Evolutionary conservation across 352 stramenopile genomes (phyloP).

Genomic region (Globisporangium okanoganense): DNA sequence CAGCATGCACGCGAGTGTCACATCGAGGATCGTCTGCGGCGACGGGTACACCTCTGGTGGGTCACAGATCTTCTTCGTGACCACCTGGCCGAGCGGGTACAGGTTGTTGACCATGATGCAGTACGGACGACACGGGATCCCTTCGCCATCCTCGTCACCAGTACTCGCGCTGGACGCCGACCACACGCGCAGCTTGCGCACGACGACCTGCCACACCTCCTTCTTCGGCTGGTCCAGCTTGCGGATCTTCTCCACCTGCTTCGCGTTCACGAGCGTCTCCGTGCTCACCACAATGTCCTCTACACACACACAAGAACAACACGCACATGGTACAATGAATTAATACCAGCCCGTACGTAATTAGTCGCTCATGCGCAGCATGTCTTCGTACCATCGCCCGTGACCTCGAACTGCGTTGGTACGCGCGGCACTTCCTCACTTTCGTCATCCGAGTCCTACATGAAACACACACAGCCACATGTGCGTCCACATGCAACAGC

Average conservation of each 20-base stretch:
- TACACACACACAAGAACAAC: constrained; percentile 11
- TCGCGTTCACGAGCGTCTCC: constrained; percentile 52
- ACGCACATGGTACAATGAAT: not conserved
- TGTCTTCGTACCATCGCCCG: constrained; percentile 60
- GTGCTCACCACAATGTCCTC: constrained; percentile 78
- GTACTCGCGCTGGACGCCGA: constrained; percentile 58
- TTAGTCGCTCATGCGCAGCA: not conserved
- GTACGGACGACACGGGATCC: constrained; percentile 76
- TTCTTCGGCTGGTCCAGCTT: constrained; percentile 74
- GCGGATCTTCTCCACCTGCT: constrained; percentile 64
- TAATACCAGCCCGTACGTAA: not conserved
- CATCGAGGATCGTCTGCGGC: constrained; percentile 54
- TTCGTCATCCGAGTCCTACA: constrained; percentile 42
- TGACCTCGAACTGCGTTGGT: constrained; percentile 77
- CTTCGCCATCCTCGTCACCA: constrained; percentile 41
- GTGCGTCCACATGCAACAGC: too few species aligned
- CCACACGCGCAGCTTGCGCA: constrained; percentile 85
- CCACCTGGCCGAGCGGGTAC: constrained; percentile 79
- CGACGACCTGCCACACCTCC: constrained; percentile 87
- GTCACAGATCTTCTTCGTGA: constrained; percentile 85
- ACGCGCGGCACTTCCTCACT: constrained; percentile 46
- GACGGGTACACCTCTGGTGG: constrained; percentile 78
- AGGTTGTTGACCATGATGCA: constrained; percentile 87
- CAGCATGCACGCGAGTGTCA: constrained; percentile 73
- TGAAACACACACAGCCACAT: not conserved